Conservation (phyloP, 2,329 filamentous ascomycete species). For the Cadophora sp. region DNA sequence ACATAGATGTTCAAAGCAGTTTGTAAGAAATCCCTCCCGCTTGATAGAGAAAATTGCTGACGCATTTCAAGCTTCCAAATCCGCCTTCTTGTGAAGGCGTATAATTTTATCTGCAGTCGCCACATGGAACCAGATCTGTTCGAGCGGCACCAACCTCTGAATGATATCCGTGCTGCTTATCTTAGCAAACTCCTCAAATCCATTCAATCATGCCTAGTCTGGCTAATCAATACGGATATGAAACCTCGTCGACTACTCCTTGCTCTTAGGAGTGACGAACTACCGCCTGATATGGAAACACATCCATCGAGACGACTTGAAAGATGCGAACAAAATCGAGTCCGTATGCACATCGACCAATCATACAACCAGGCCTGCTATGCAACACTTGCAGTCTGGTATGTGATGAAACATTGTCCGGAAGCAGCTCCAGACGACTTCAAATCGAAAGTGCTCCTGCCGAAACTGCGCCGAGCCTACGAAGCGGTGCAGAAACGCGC, state of each 20-base stretch:
- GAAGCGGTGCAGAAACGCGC: conserved; percentile 29
- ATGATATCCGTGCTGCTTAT: conserved; percentile 27
- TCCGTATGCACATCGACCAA: conserved; percentile 26
- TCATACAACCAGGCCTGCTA: conserved; percentile 36
- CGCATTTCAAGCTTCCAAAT: conserved; percentile 29
- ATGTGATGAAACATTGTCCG: conserved; percentile 32
- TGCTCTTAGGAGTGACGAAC: conserved; percentile 21
- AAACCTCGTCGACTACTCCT: conserved; percentile 27
- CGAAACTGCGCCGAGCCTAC: conserved; percentile 24
- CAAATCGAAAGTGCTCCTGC: conserved; percentile 20
- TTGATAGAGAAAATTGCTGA: background rate
- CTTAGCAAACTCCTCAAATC: conserved; percentile 15
- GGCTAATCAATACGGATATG: conserved; percentile 32
- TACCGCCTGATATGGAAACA: conserved; percentile 11
- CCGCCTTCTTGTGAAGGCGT: conserved; percentile 30
- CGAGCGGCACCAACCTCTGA: conserved; percentile 21
- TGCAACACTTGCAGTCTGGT: conserved; percentile 34
- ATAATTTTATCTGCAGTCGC: conserved; percentile 28
- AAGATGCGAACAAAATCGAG: conserved; percentile 25
- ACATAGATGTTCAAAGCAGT: conserved; percentile 30
- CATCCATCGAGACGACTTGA: conserved; percentile 25
- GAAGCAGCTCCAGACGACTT: conserved; percentile 22
- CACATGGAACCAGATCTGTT: conserved; percentile 29
- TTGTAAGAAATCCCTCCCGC: conserved; percentile 23
- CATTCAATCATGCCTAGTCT: conserved; percentile 23